Percentiles rank a stretch among this genome's conserved stretches.
These are phyloP conservation scores for Gremmenia infestans DNA, from an alignment of 2,329 filamentous ascomycete genomes.

Conservation along the genomic window DNA sequence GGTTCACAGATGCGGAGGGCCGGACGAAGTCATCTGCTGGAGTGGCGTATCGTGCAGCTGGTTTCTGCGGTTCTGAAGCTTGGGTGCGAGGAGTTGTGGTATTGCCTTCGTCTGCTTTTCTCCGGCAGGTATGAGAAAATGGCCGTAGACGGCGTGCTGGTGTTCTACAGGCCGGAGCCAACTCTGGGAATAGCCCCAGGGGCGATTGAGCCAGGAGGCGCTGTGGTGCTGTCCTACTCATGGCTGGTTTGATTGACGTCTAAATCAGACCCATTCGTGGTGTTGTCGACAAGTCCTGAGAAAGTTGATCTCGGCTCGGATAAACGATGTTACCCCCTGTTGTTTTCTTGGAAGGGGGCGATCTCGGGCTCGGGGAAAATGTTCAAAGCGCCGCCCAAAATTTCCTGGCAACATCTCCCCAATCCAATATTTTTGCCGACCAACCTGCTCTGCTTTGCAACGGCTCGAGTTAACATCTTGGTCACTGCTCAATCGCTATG, in stretches of 20 bases:
- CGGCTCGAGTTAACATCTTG: slow-evolving; percentile 6
- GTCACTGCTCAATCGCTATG: slow-evolving; percentile 21
- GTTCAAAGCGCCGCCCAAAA: slow-evolving; percentile 18
- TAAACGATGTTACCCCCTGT: background rate
- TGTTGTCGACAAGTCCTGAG: slow-evolving; percentile 9
- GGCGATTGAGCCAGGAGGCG: slow-evolving; percentile 28
- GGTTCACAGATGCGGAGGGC: slow-evolving; percentile 13
- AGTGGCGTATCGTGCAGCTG: background rate
- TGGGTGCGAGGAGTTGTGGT: background rate
- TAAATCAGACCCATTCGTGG: background rate
- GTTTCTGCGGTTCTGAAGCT: background rate
- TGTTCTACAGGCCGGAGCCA: slow-evolving; percentile 3
- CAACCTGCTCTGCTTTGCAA: slow-evolving; percentile 3
- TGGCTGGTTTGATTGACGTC: slow-evolving; percentile 15
- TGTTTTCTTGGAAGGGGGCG: background rate
- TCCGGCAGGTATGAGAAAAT: slow-evolving; percentile 32
- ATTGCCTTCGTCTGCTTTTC: slow-evolving; percentile 17
- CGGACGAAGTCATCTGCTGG: background rate
- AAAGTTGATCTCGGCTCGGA: slow-evolving; percentile 26
- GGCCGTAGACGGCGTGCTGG: slow-evolving; percentile 22
- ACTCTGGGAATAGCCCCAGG: slow-evolving; percentile 11
- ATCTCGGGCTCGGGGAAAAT: slow-evolving; percentile 24
- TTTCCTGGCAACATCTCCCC: slow-evolving; percentile 14
- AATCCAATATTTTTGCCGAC: slow-evolving; percentile 2
- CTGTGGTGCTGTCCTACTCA: slow-evolving; percentile 28